These are phyloP conservation scores for Elaeagnus macrophylla DNA, from an alignment of 306 rosid species.

Conservation along the genomic window DNA sequence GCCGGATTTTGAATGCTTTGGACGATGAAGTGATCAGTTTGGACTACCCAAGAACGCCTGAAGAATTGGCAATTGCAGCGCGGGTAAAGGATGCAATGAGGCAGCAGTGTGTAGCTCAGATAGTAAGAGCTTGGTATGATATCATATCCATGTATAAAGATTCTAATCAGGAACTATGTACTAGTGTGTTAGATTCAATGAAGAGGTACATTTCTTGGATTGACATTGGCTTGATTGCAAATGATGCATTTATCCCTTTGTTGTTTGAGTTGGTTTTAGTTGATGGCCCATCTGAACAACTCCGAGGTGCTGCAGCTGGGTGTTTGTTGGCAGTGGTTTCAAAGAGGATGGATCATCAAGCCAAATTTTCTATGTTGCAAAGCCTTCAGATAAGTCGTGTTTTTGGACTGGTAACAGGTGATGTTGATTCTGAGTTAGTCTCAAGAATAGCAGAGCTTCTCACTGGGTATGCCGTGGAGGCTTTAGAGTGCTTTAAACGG, in stretches of 20 bases:
- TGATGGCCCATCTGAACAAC: slow-evolving; percentile 53
- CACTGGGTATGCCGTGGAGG: slow-evolving; percentile 75
- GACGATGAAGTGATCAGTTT: slow-evolving; percentile 80
- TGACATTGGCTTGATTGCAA: slow-evolving; percentile 74
- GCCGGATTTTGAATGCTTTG: slow-evolving; percentile 77
- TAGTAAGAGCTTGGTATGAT: slow-evolving; percentile 75
- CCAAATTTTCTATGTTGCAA: slow-evolving; percentile 68
- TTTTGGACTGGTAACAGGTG: slow-evolving; percentile 54
- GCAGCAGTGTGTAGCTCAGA: slow-evolving; percentile 60
- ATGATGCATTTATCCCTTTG: slow-evolving; percentile 67
- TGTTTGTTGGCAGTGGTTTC: slow-evolving; percentile 83
- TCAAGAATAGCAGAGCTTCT: slow-evolving; percentile 61
- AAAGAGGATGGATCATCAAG: slow-evolving; percentile 74
- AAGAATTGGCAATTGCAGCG: slow-evolving; percentile 48
- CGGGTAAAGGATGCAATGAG: slow-evolving; percentile 85
- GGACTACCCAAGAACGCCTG: slow-evolving; percentile 69
- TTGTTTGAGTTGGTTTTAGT: slow-evolving; percentile 75
- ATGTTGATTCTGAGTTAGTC: slow-evolving; percentile 54
- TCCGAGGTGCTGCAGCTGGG: slow-evolving; percentile 68
- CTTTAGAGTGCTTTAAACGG: slow-evolving; percentile 81
- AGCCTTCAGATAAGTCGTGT: slow-evolving; percentile 66
- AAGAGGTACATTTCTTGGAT: slow-evolving; percentile 88
- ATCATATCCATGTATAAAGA: slow-evolving; percentile 57
- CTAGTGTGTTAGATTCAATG: slow-evolving; percentile 64
- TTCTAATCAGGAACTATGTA: slow-evolving; percentile 57